These are phyloP conservation scores for Aspergillus felis DNA, from an alignment of 2,329 filamentous ascomycete species.

Conservation along the genomic window DNA sequence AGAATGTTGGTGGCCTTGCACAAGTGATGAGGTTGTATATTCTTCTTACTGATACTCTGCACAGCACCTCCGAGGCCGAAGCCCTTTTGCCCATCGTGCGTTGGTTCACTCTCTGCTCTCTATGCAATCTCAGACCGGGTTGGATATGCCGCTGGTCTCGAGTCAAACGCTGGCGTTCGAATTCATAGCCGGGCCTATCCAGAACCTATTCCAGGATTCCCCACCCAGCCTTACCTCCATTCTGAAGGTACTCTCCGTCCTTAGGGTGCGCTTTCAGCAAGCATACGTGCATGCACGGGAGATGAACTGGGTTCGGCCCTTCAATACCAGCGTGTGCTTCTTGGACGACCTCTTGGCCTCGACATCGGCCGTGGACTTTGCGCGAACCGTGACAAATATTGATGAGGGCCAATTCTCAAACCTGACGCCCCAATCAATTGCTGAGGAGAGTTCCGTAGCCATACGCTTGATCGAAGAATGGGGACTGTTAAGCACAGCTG, in stretches of 20 bases:
- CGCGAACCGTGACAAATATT: slow-evolving; percentile 25
- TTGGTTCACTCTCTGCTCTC: slow-evolving; percentile 28
- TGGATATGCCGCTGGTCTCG: slow-evolving; percentile 7
- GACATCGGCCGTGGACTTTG: slow-evolving; percentile 30
- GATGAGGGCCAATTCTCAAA: slow-evolving; percentile 30
- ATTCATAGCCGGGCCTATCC: slow-evolving; percentile 38
- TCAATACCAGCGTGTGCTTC: slow-evolving; percentile 30
- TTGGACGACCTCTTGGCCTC: slow-evolving; percentile 33
- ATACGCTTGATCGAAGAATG: slow-evolving; percentile 25
- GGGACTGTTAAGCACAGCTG: slow-evolving; percentile 28
- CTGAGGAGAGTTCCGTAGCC: slow-evolving; percentile 19
- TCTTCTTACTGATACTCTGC: neutral
- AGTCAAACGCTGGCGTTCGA: slow-evolving; percentile 22
- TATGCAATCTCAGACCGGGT: slow-evolving; percentile 14
- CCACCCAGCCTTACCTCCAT: slow-evolving; percentile 27
- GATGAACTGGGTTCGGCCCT: slow-evolving; percentile 33
- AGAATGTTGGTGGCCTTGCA: slow-evolving; percentile 26
- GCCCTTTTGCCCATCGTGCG: slow-evolving; percentile 37
- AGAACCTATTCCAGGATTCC: slow-evolving; percentile 32
- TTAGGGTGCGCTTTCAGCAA: slow-evolving; percentile 32
- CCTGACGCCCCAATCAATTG: slow-evolving; percentile 22
- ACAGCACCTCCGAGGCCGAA: slow-evolving; percentile 33
- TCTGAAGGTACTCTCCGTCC: slow-evolving; percentile 34
- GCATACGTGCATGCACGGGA: slow-evolving; percentile 30
- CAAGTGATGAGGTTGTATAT: neutral